phyloP scores from a whole-genome alignment of 2,329 filamentous ascomycete species.

The Calycina herbarum region DNA sequence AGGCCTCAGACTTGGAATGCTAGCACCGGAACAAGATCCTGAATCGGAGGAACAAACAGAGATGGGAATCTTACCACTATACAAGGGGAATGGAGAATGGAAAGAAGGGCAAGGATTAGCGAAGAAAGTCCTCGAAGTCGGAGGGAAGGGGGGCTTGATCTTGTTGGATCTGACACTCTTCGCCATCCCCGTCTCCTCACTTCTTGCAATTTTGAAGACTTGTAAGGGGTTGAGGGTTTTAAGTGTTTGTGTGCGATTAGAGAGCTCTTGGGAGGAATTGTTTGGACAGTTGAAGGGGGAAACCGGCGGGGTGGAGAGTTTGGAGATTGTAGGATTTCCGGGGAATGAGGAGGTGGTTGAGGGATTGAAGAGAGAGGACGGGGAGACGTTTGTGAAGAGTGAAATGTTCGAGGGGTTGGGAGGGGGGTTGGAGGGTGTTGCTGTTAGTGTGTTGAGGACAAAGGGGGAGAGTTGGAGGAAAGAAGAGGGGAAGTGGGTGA shows the following conservation, averaged over 20 bases:
- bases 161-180: constrained; percentile 43
- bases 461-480: constrained; percentile 25
- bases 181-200: constrained; percentile 39
- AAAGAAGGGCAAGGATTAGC: constrained; percentile 24
- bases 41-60: constrained; percentile 10
- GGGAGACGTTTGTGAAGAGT: constrained; percentile 15
- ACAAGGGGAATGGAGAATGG: constrained; percentile 22
- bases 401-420: constrained; percentile 20
- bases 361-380: constrained; percentile 23
- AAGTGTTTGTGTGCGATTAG: constrained; percentile 40
- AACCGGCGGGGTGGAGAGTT: constrained; percentile 23
- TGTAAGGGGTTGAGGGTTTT: constrained; percentile 42
- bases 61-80: too few relatives aligned
- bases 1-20: constrained; percentile 25
- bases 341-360: constrained; percentile 24
- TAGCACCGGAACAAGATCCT: constrained; percentile 17
- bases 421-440: constrained; percentile 25
- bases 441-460: constrained; percentile 30
- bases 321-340: constrained; percentile 33
- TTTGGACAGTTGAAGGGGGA: constrained; percentile 19
- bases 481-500: neutral
- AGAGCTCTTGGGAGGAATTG: constrained; percentile 29
- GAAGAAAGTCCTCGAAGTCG: too few relatives aligned
- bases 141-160: neutral
- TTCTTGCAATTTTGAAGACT: constrained; percentile 38